phyloP scores from a whole-genome alignment of 2,329 filamentous ascomycete genomes.

The Aspergillus aculeatus region DNA sequence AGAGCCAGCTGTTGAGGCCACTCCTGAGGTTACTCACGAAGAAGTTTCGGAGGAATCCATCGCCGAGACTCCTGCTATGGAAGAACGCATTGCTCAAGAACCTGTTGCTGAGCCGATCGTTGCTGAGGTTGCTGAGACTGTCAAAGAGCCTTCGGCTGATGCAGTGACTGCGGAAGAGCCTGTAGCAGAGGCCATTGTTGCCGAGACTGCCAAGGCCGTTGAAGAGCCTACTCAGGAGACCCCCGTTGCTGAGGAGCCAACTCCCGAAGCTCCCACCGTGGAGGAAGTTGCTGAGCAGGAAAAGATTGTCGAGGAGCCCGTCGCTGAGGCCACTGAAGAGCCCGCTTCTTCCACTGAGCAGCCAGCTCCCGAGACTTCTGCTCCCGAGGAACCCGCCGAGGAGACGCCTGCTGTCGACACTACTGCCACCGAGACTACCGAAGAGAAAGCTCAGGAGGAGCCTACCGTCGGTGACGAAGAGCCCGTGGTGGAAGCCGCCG shows the following conservation, averaged over 20 bases:
- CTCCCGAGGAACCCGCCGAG: not conserved
- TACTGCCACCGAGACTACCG: slow-evolving; percentile 8
- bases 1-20: slow-evolving; percentile 6
- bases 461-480: not conserved
- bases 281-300: slow-evolving; percentile 5
- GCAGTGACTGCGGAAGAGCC: slow-evolving; percentile 4
- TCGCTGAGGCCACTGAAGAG: not conserved
- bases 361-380: not conserved
- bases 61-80: slow-evolving; percentile 6
- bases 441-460: slow-evolving; percentile 14
- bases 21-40: slow-evolving; percentile 3
- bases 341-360: not conserved
- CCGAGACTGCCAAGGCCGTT: not conserved
- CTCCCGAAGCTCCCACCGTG: not conserved
- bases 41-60: slow-evolving; percentile 6
- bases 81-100: slow-evolving; percentile 1
- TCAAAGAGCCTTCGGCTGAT: slow-evolving; percentile 1
- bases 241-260: not conserved
- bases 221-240: not conserved
- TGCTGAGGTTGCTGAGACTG: slow-evolving; percentile 6
- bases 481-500: slow-evolving; percentile 6
- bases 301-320: not conserved
- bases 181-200: not conserved
- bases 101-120: slow-evolving; percentile 5
- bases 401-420: slow-evolving; percentile 6